Base-by-base conservation (phyloP, 192 early-diverging fungal species). In the Lobosporangium transversale region DNA sequence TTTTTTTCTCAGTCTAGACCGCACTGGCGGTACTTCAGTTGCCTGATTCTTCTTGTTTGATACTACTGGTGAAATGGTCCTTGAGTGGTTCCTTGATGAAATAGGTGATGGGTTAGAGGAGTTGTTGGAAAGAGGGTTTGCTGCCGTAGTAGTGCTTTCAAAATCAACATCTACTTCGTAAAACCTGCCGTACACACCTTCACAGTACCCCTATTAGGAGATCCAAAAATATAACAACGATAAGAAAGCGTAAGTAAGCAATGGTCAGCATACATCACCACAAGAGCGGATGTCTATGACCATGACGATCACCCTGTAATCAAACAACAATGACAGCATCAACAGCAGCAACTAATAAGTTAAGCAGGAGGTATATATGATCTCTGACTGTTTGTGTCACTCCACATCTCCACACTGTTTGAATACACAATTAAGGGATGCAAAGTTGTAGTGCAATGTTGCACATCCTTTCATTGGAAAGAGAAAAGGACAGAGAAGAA, bases 171-270 rank as follows among this genome's bases (percentile, higher is more conserved):
- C 69, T 31, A 64, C 71, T 27, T 82, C 87, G 29, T 68, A 70
- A 52, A 86, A 86, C 8, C 58, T 61, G 0, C 87, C 87, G n/a
- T 85, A 58, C 5, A 88, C 80, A 12, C 82, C 85, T 56, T 88
- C 82, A 53, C 87, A 88, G 48, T 84, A 86, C 4, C 87, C 87
- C 84, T 87, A 50, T 36, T 27, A 4, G 7, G 37, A 58, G 23
- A 18, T 32, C 15, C 24, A 58, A 42, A 58, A 31, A 30, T 30
- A 27, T 5, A 58, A 32, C 12, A 9, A 23, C 1, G 24, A 40
- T 3, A 33, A 45, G 5, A 35, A 31, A 18, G 14, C n/a, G 17
- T 40, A 5, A 40, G 14, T 23, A 30, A 10, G 36, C 27, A 44
- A 36, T 62, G 24, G 51, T 53, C 30, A 53, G 20, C 29, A 47